These are phyloP conservation scores for Clitoria ternatea DNA, from an alignment of 306 rosid genomes.

Conservation along the genomic window DNA sequence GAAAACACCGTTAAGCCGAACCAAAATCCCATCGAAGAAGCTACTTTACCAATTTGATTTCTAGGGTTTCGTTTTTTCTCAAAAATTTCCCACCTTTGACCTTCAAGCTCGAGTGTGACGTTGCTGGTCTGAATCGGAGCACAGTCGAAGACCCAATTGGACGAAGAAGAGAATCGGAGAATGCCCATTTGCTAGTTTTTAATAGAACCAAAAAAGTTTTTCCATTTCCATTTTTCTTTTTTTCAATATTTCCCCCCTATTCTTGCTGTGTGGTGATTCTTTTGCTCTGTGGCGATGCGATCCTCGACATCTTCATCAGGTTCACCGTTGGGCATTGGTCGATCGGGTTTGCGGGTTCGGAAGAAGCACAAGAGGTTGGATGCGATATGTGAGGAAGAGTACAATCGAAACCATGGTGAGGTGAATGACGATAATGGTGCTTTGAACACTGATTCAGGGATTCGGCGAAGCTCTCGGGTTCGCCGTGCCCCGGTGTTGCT, in stretches of 20 bases:
- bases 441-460: constrained; percentile 36
- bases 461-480: constrained; percentile 75
- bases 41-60: constrained; percentile 27
- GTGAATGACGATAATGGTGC: constrained; percentile 44
- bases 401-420: constrained; percentile 61
- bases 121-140: constrained; percentile 24
- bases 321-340: constrained; percentile 39
- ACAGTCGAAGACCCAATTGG: constrained; percentile 31
- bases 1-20: background rate
- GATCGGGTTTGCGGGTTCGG: constrained; percentile 58
- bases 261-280: background rate
- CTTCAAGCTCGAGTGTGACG: constrained; percentile 26
- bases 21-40: background rate
- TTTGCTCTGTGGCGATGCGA: constrained; percentile 63
- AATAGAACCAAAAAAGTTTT: background rate
- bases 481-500: constrained; percentile 78
- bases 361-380: constrained; percentile 93
- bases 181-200: constrained; percentile 29
- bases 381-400: constrained; percentile 82
- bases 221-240: background rate
- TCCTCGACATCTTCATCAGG: constrained; percentile 36
- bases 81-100: background rate
- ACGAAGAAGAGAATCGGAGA: constrained; percentile 25
- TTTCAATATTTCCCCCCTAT: background rate
- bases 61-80: constrained; percentile 59